Percentiles rank a stretch among this genome's conserved stretches.
These are phyloP conservation scores for Cicer arietinum DNA, from an alignment of 306 rosid genomes.

Conservation along the genomic window DNA sequence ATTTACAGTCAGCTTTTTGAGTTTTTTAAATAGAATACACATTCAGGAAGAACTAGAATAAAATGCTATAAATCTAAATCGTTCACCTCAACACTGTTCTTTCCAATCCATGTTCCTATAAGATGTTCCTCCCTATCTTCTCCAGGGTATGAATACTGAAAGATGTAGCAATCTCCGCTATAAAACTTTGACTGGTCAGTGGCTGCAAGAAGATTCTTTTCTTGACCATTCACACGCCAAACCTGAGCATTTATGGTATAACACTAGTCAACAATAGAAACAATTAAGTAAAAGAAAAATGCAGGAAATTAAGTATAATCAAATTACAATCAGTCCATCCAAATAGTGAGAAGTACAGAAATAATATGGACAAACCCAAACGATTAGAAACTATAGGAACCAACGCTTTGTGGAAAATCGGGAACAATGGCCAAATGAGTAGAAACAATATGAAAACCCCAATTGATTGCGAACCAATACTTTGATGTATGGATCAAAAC, in stretches of 20 bases:
- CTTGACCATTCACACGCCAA: conserved; percentile 87
- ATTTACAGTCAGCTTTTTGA: conserved; percentile 32
- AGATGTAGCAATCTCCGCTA: conserved; percentile 89
- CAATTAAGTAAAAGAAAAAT: conserved; percentile 37
- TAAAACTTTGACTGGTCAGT: conserved; percentile 89
- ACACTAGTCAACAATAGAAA: conserved; percentile 44
- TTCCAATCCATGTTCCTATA: conserved; percentile 93
- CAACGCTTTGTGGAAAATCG: too few species aligned
- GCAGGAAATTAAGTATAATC: conserved; percentile 21
- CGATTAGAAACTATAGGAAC: conserved; percentile 12
- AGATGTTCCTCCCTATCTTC: conserved; percentile 91
- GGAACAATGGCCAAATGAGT: conserved; percentile 6
- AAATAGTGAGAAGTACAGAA: conserved; percentile 26
- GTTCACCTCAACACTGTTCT: conserved; percentile 86
- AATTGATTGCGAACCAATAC: not conserved
- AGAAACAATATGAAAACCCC: conserved; percentile 22
- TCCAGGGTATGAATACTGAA: conserved; percentile 92
- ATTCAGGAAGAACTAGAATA: conserved; percentile 36
- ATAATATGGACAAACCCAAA: too few species aligned
- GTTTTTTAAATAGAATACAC: not conserved
- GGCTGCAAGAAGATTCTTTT: conserved; percentile 75
- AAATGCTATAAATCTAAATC: conserved; percentile 34
- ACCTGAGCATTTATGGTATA: conserved; percentile 63
- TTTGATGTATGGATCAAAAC: not conserved
- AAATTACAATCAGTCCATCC: conserved; percentile 28